These are phyloP conservation scores for Phytophthora podocarpi DNA, from an alignment of 352 stramenopile species.

Conservation along the genomic window DNA sequence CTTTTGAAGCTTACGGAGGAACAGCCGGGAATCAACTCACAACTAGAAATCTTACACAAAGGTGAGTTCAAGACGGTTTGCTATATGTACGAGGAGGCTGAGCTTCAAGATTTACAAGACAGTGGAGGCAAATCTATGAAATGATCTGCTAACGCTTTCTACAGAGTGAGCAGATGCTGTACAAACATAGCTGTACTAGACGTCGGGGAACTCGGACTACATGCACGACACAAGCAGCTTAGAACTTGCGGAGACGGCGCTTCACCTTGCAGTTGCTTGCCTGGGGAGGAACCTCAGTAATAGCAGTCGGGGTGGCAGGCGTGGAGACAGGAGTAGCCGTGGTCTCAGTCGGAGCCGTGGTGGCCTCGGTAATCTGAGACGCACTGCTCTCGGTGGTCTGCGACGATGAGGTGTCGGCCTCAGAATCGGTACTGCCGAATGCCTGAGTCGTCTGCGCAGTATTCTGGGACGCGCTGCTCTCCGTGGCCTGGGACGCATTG, in stretches of 20 bases:
- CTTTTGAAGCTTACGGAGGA: no score
- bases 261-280: constrained; percentile 35
- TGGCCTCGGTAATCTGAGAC: constrained; percentile 12
- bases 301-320: constrained; percentile 7
- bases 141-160: not conserved
- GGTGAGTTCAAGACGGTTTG: no score
- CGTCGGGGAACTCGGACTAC: constrained; percentile 22
- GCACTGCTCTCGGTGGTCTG: constrained; percentile 3
- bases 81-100: no score
- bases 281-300: constrained; percentile 12
- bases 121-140: constrained; percentile 11
- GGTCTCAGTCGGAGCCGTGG: constrained; percentile 2
- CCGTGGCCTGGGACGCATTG: not conserved
- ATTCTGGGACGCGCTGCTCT: not conserved
- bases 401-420: no score
- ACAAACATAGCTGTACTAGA: constrained; percentile 26
- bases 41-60: not conserved
- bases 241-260: constrained; percentile 28
- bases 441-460: no score
- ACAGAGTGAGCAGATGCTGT: not conserved
- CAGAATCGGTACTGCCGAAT: no score
- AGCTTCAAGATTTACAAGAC: constrained; percentile 1
- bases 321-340: constrained; percentile 10
- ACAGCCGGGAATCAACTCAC: constrained; percentile 1
- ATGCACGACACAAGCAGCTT: constrained; percentile 12